Base-by-base conservation (phyloP, 106 monocot species). In the Dendrobium huoshanense region DNA sequence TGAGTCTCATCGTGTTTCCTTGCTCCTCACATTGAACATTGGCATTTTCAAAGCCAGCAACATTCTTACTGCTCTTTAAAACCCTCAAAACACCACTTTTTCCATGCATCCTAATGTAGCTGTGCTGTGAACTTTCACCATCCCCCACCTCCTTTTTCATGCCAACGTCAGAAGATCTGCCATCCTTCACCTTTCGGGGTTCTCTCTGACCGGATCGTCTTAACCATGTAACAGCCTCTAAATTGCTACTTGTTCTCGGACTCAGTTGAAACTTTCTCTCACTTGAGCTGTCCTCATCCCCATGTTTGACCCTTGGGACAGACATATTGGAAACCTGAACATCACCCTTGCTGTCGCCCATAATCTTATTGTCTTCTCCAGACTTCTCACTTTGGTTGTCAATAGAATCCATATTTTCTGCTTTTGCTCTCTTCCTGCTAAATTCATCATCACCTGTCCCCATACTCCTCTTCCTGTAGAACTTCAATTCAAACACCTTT, bases 341-440 rank as follows among this genome's bases (percentile, higher is more conserved):
- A 42, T 4, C 1, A 41, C 6, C 31, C 41, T 42, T 20, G 7
- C 11, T 2, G 25, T 48, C 18, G 24, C 24, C 76, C 76, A 49
- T 49, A 49, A 16, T 22, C 11, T 45, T 49, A 48, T 76, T 49
- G 45, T 27, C 41, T 74, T 43, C 74, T 74, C 19, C 74, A 43
- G n/a, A 42, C 45, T 76, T 49, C 49, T 76, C 48, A 24, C 10
- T n/a, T 48, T 47, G 48, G 19, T 45, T 24, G 5, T 74, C 73
- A 41, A 41, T 43, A n/a, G 42, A 29, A 25, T 76, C 76, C 25
- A 27, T 49, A 45, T 76, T 8, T n/a, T 76, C 76, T 49, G 76
- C 2, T 76, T 48, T 76, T 45, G 41, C 22, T 76, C 45, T 76
- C 48, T 76, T 76, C 25, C 76, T 22, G 44, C 48, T 76, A 49